Evolutionary conservation across 208 protist species (phyloP).

Genomic region (Trypanosoma cruzi): DNA sequence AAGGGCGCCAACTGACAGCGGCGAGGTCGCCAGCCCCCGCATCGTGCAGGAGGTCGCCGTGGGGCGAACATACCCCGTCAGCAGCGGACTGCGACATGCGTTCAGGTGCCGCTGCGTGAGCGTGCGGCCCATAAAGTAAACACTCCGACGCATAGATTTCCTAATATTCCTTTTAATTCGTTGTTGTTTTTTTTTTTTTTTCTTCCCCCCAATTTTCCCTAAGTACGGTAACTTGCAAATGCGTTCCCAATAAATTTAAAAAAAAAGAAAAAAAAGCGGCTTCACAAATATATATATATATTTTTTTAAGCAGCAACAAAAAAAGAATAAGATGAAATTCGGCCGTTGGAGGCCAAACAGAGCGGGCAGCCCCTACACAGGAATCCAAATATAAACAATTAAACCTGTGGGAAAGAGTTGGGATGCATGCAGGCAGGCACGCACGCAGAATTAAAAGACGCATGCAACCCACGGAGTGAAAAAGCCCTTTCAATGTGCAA

Average conservation of each 20-base stretch:
- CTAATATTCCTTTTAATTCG: not conserved
- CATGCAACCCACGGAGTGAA: not conserved
- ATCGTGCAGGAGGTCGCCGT: conserved; percentile 49
- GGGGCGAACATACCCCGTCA: conserved; percentile 79
- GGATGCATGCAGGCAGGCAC: not conserved
- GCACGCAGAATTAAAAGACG: not conserved
- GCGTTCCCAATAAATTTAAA: not conserved
- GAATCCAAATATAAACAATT: not conserved
- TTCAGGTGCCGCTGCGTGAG: conserved; percentile 88
- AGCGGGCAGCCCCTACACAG: too few relatives aligned
- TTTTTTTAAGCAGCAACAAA: not conserved
- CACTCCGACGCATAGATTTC: conserved; percentile 63
- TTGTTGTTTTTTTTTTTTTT: not conserved
- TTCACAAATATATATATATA: too few relatives aligned
- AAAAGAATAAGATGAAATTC: not conserved
- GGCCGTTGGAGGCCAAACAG: not conserved
- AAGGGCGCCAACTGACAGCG: conserved; percentile 35
- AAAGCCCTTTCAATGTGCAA: not conserved
- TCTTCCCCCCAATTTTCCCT: not conserved
- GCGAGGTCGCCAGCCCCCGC: conserved; percentile 43
- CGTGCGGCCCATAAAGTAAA: conserved; percentile 86
- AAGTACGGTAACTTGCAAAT: not conserved
- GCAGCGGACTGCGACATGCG: conserved; percentile 68
- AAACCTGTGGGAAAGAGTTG: not conserved
- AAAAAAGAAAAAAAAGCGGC: conserved; percentile 12